Percentiles rank a stretch among this genome's conserved stretches.
Evolutionary conservation across 805 yeast species (phyloP).

Genomic region (Wickerhamomyces sydowiorum): DNA sequence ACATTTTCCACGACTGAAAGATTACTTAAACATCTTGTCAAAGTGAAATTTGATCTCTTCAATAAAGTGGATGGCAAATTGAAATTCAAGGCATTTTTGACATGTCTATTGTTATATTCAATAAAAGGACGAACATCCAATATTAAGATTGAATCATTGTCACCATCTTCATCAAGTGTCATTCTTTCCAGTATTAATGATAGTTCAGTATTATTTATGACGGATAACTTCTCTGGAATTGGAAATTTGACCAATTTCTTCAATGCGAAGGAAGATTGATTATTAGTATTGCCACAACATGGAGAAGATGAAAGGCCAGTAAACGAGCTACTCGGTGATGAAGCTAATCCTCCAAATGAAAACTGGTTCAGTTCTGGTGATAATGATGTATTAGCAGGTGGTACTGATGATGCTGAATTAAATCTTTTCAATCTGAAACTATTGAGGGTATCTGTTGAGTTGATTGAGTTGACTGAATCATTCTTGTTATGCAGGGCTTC

Average conservation of each 20-base stretch:
- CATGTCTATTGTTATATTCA: constrained; percentile 55
- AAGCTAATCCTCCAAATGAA: not conserved
- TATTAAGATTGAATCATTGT: constrained; percentile 31
- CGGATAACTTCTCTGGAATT: constrained; percentile 8
- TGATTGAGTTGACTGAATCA: constrained; percentile 13
- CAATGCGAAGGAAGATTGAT: not conserved
- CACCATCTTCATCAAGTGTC: too few relatives aligned
- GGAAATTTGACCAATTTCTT: constrained; percentile 14
- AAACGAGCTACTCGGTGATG: constrained; percentile 4
- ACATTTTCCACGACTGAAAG: constrained; percentile 47
- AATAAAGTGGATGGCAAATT: constrained; percentile 88
- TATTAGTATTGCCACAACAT: too few relatives aligned
- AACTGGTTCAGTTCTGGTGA: not conserved
- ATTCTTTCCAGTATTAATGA: constrained; percentile 1
- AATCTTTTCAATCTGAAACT: constrained; percentile 12
- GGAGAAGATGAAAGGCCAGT: not conserved
- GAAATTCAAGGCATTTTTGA: constrained; percentile 61
- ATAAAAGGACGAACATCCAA: constrained; percentile 81
- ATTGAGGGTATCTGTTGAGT: constrained; percentile 13
- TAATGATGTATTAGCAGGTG: not conserved
- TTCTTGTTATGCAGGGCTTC: constrained; percentile 13
- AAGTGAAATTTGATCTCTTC: constrained; percentile 66
- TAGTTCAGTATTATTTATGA: constrained; percentile 7
- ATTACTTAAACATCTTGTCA: constrained; percentile 57
- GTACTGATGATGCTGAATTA: constrained; percentile 14